Evolutionary conservation across 2,329 filamentous ascomycete species (phyloP).

Genomic region (Herpotrichia juniperi): DNA sequence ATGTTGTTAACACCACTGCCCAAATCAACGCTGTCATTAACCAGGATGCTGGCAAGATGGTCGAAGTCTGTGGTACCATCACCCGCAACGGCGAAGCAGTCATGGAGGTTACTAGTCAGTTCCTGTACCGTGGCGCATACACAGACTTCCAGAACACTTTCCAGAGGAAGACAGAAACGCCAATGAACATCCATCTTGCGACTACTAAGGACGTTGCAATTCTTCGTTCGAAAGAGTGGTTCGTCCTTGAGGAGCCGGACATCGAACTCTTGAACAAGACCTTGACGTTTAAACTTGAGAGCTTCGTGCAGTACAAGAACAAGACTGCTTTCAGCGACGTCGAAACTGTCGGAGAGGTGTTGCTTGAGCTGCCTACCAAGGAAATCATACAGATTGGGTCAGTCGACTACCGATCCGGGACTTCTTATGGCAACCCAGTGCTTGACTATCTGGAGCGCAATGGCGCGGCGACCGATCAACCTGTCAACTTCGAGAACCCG

Average conservation of each 20-base stretch:
- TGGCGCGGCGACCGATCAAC: constrained; percentile 91
- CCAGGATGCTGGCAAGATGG: constrained; percentile 98
- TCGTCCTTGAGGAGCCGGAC: constrained; percentile 82
- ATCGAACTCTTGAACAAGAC: constrained; percentile 91
- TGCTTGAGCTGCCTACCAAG: constrained; percentile 94
- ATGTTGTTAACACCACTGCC: constrained; percentile 88
- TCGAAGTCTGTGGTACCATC: constrained; percentile 98
- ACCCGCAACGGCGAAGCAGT: constrained; percentile 80
- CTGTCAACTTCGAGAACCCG: constrained; percentile 94
- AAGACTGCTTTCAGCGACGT: constrained; percentile 89
- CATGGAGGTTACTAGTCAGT: constrained; percentile 99
- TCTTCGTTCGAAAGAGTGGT: constrained; percentile 97
- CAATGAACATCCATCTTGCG: constrained; percentile 87
- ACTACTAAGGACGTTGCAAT: constrained; percentile 93
- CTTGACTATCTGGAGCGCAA: constrained; percentile 94
- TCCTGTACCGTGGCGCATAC: constrained; percentile 93
- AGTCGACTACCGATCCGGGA: constrained; percentile 90
- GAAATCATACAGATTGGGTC: constrained; percentile 97
- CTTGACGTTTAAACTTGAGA: constrained; percentile 93
- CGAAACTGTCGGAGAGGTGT: constrained; percentile 88
- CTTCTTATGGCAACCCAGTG: constrained; percentile 94
- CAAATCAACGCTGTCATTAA: constrained; percentile 98
- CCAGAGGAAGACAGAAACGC: constrained; percentile 94
- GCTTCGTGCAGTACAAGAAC: constrained; percentile 92
- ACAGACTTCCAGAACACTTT: constrained; percentile 97